Percentiles rank a stretch among this genome's conserved stretches.
These are phyloP conservation scores for Citrus trifoliata DNA, from an alignment of 345 rosid species.

Conservation along the genomic window DNA sequence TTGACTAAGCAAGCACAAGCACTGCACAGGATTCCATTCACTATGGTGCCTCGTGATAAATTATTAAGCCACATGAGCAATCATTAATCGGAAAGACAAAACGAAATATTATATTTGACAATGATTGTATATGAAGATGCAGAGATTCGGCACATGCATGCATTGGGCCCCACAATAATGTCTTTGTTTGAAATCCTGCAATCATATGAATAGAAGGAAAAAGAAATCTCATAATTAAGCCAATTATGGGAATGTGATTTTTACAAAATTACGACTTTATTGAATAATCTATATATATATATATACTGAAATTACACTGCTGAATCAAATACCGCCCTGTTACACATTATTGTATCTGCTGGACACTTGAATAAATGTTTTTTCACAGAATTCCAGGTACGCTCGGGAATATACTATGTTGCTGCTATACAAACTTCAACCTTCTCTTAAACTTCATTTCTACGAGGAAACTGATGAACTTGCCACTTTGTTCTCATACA, in stretches of 20 bases:
- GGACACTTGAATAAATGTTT: neutral
- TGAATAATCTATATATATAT: neutral
- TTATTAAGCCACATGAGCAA: neutral
- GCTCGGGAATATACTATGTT: neutral
- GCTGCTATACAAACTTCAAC: neutral
- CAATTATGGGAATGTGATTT: neutral
- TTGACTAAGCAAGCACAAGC: too few species aligned
- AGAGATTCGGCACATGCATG: neutral
- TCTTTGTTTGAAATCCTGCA: neutral
- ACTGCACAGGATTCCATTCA: too few species aligned
- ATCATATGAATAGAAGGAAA: neutral
- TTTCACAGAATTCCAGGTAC: neutral
- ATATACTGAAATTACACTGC: neutral
- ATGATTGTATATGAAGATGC: neutral
- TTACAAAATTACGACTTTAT: neutral
- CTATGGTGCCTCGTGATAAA: neutral
- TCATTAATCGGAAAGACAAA: neutral
- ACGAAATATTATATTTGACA: neutral
- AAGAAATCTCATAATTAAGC: too few species aligned
- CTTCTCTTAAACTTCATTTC: too few species aligned
- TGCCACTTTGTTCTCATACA: neutral
- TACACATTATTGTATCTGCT: neutral
- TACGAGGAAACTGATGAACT: neutral
- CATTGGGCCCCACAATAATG: neutral
- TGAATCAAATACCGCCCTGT: neutral